A percentile compares a stretch with the other conserved stretches of the same genome.
phyloP scores from a whole-genome alignment of 2,329 filamentous ascomycete genomes.

The Chaetomiaceae sp. region DNA sequence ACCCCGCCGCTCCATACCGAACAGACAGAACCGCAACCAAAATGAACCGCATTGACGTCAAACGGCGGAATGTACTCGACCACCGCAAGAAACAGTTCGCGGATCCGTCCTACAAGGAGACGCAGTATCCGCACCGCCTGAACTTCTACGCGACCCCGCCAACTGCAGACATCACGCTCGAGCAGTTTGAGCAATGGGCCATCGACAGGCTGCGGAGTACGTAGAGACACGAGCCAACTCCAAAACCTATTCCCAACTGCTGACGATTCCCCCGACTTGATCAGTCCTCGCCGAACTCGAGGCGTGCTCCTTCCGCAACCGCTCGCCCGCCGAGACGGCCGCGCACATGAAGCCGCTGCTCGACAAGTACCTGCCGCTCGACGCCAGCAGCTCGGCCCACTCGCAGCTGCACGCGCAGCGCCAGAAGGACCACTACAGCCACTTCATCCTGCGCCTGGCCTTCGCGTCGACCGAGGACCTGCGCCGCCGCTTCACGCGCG shows the following conservation, averaged over 20 bases:
- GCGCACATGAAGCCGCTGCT: conserved; percentile 79
- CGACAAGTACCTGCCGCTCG: conserved; percentile 78
- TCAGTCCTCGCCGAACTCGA: conserved; percentile 84
- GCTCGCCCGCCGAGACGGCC: conserved; percentile 71
- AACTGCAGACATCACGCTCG: conserved; percentile 88
- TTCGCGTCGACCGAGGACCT: conserved; percentile 90
- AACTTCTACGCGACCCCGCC: conserved; percentile 89
- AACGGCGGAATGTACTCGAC: conserved; percentile 70
- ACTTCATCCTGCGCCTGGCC: conserved; percentile 91
- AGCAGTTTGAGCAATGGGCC: conserved; percentile 98
- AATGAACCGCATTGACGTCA: conserved; percentile 58
- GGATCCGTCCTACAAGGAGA: conserved; percentile 65
- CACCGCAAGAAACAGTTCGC: conserved; percentile 84
- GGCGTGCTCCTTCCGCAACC: conserved; percentile 92
- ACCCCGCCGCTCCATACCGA: background rate
- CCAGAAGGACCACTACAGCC: conserved; percentile 94
- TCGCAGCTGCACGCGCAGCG: conserved; percentile 62
- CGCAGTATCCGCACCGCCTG: conserved; percentile 75
- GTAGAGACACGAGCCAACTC: background rate
- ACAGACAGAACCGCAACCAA: background rate
- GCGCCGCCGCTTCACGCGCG: conserved; percentile 73
- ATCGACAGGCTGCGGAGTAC: conserved; percentile 70
- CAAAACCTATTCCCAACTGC: no score
- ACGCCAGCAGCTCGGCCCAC: conserved; percentile 61
- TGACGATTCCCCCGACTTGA: no score